Percentiles rank a stretch among this genome's conserved stretches.
phyloP scores from a whole-genome alignment of 2,329 filamentous ascomycete genomes.

The Emmonsiellopsis sp. region DNA sequence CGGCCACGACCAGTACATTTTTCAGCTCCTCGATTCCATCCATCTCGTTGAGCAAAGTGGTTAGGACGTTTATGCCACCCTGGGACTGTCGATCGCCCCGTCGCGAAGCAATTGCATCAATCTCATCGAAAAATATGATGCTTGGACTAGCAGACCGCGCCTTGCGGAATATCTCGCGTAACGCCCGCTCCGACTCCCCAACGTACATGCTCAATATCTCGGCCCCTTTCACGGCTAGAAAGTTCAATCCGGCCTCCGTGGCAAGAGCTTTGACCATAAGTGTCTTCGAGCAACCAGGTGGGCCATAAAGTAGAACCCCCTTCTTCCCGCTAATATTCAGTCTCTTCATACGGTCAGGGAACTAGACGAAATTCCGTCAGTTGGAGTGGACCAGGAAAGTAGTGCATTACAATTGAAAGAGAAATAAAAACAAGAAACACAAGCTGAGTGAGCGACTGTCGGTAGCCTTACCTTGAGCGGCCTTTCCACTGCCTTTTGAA shows the following conservation, averaged over 20 bases:
- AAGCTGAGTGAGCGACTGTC: too few species aligned
- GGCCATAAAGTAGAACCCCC: constrained; percentile 81
- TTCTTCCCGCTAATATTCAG: constrained; percentile 57
- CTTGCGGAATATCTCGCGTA: constrained; percentile 77
- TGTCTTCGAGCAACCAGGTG: constrained; percentile 91
- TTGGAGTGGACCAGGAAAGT: too few species aligned
- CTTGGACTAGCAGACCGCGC: constrained; percentile 78
- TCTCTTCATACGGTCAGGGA: constrained; percentile 42
- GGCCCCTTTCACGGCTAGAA: constrained; percentile 87
- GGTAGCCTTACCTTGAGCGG: constrained; percentile 42
- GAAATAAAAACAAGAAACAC: too few species aligned
- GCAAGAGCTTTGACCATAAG: constrained; percentile 84
- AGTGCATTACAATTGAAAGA: too few species aligned
- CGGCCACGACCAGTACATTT: constrained; percentile 78
- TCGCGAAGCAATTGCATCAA: constrained; percentile 69
- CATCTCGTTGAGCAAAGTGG: constrained; percentile 88
- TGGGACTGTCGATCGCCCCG: constrained; percentile 43
- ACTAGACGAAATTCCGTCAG: constrained; percentile 21
- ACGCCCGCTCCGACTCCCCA: constrained; percentile 79
- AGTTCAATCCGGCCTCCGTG: constrained; percentile 84
- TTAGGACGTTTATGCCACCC: constrained; percentile 67
- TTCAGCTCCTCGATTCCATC: constrained; percentile 82
- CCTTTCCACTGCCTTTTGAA: constrained; percentile 50
- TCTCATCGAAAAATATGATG: constrained; percentile 96
- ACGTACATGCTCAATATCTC: constrained; percentile 96